Conservation (phyloP, 441 rosid genomes). For the Populus trichocarpa region DNA sequence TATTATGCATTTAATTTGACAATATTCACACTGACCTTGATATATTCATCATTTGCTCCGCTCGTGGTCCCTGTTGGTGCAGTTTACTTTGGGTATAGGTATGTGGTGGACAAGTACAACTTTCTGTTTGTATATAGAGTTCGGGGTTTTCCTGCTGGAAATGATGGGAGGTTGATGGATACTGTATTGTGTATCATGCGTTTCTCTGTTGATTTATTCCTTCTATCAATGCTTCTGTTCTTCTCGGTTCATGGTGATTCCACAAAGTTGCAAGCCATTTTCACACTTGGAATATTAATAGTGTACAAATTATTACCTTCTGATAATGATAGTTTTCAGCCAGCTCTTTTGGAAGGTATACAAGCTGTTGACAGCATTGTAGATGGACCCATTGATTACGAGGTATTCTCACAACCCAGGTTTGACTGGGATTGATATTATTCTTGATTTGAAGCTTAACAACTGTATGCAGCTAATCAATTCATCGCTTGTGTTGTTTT, state of each 20-base stretch:
- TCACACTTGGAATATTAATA: conserved; percentile 79
- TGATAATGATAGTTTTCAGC: conserved; percentile 54
- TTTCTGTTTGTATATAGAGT: conserved; percentile 92
- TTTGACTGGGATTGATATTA: conserved; percentile 87
- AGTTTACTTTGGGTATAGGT: conserved; percentile 88
- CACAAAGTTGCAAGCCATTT: conserved; percentile 91
- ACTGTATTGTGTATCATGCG: conserved; percentile 78
- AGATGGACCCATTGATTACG: conserved; percentile 84
- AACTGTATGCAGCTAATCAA: conserved; percentile 11
- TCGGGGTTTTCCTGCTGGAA: conserved; percentile 91
- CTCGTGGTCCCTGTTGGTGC: conserved; percentile 93
- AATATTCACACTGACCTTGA: conserved; percentile 87
- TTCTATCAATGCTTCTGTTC: conserved; percentile 78
- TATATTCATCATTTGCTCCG: conserved; percentile 89
- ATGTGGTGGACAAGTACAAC: conserved; percentile 93
- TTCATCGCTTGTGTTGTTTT: conserved; percentile 8
- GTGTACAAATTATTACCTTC: conserved; percentile 85
- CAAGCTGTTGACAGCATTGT: conserved; percentile 74
- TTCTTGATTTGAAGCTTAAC: conserved; percentile 24
- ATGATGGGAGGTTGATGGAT: conserved; percentile 97
- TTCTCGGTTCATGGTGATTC: conserved; percentile 92
- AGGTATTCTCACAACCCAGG: conserved; percentile 80
- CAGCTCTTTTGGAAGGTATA: conserved; percentile 63
- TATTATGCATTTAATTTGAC: conserved; percentile 94
- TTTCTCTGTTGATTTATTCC: conserved; percentile 79